Evolutionary conservation across 2,329 filamentous ascomycete genomes (phyloP).

Genomic region (Proliferodiscus dingleyae): DNA sequence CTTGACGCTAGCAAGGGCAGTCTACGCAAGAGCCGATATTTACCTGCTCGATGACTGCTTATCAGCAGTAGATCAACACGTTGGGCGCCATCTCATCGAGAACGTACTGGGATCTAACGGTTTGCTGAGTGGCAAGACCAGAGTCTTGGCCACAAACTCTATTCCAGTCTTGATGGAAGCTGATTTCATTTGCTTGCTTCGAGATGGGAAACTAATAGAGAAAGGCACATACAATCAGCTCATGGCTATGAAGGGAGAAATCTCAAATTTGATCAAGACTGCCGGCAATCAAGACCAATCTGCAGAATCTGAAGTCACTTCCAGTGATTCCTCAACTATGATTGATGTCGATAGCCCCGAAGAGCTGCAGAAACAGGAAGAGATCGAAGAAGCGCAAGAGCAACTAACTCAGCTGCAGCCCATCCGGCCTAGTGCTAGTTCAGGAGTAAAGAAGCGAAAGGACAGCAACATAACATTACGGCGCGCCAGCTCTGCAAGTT

Average conservation of each 20-base stretch:
- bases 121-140: conserved; percentile 77
- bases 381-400: conserved; percentile 76
- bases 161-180: conserved; percentile 87
- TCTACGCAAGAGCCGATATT: conserved; percentile 94
- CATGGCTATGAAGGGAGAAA: conserved; percentile 88
- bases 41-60: conserved; percentile 92
- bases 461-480: conserved; percentile 78
- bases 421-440: conserved; percentile 52
- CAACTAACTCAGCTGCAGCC: conserved; percentile 69
- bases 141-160: conserved; percentile 90
- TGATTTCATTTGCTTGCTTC: conserved; percentile 80
- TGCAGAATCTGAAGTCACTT: conserved; percentile 38
- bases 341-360: conserved; percentile 46
- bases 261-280: conserved; percentile 77
- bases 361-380: conserved; percentile 48
- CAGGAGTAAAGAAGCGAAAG: conserved; percentile 50
- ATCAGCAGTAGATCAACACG: conserved; percentile 97
- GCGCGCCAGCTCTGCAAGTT: conserved; percentile 86
- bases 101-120: conserved; percentile 85
- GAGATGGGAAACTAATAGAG: conserved; percentile 78
- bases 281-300: conserved; percentile 54
- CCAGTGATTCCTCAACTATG: conserved; percentile 54
- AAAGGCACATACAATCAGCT: conserved; percentile 87
- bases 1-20: conserved; percentile 83
- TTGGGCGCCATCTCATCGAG: conserved; percentile 90